A percentile compares a stretch with the other conserved stretches of the same genome.
These are phyloP conservation scores for Trichoderma sp. DNA, from an alignment of 2,329 filamentous ascomycete genomes.

Conservation along the genomic window DNA sequence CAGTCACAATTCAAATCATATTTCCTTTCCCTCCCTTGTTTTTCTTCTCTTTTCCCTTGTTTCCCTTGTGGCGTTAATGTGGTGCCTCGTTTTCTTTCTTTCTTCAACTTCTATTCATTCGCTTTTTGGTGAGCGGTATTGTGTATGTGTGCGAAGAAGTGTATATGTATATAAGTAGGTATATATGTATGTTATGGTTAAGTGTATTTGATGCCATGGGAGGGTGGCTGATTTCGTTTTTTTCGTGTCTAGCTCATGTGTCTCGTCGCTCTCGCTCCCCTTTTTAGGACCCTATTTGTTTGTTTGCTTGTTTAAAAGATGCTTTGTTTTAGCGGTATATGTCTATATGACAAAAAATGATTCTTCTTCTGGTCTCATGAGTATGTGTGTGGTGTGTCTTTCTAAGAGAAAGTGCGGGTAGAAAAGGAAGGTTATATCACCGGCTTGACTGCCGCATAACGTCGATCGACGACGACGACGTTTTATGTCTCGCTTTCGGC, in stretches of 20 bases:
- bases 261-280: neutral
- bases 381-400: neutral
- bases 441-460: conserved; percentile 14
- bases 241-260: neutral
- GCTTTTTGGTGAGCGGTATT: neutral
- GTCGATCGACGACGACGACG: conserved; percentile 12
- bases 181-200: neutral
- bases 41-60: neutral
- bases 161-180: neutral
- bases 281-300: neutral
- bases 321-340: neutral
- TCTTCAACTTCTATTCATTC: neutral
- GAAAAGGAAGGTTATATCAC: no score
- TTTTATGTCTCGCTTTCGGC: conserved; percentile 13
- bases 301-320: neutral
- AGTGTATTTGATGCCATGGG: neutral
- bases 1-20: neutral
- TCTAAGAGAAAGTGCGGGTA: no score
- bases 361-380: neutral
- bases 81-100: neutral
- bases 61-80: neutral
- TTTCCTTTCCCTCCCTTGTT: neutral
- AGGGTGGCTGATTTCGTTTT: neutral
- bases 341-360: neutral
- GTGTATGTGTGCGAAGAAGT: neutral